Percentiles rank a stretch among this genome's conserved stretches.
These are phyloP conservation scores for Ascochyta clinopodiicola DNA, from an alignment of 2,329 filamentous ascomycete genomes.

Conservation along the genomic window DNA sequence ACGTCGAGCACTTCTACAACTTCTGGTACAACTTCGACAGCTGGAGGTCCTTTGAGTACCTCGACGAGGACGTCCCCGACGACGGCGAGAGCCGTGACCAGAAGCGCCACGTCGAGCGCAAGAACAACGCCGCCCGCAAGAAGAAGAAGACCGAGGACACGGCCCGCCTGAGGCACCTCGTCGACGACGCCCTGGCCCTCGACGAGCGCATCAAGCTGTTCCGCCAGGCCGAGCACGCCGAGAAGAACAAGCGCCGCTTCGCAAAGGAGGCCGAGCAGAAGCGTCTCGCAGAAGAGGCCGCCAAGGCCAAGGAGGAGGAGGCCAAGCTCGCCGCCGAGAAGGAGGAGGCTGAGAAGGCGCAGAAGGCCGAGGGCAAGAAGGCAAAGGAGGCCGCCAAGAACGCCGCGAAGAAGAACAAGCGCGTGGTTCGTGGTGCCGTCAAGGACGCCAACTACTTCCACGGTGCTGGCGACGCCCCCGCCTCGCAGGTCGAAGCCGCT, in stretches of 20 bases:
- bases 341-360: conserved; percentile 83
- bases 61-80: conserved; percentile 97
- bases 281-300: conserved; percentile 82
- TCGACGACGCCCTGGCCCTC: conserved; percentile 82
- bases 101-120: conserved; percentile 97
- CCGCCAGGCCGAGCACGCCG: conserved; percentile 86
- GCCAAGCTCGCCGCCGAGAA: conserved; percentile 80
- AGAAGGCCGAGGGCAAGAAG: conserved; percentile 88
- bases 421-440: conserved; percentile 88
- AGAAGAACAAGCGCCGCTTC: conserved; percentile 93
- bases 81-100: conserved; percentile 99
- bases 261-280: conserved; percentile 93
- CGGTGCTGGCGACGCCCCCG: conserved; percentile 69
- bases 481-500: conserved; percentile 79
- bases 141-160: conserved; percentile 99
- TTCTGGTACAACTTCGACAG: conserved; percentile 99
- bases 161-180: conserved; percentile 82
- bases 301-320: conserved; percentile 82
- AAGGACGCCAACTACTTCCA: conserved; percentile 99
- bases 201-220: conserved; percentile 99
- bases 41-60: conserved; percentile 97
- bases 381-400: conserved; percentile 98
- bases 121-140: conserved; percentile 96
- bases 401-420: conserved; percentile 99
- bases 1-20: conserved; percentile 97